These are phyloP conservation scores for Schizothecium vesticola DNA, from an alignment of 495 filamentous ascomycete species.

Conservation along the genomic window DNA sequence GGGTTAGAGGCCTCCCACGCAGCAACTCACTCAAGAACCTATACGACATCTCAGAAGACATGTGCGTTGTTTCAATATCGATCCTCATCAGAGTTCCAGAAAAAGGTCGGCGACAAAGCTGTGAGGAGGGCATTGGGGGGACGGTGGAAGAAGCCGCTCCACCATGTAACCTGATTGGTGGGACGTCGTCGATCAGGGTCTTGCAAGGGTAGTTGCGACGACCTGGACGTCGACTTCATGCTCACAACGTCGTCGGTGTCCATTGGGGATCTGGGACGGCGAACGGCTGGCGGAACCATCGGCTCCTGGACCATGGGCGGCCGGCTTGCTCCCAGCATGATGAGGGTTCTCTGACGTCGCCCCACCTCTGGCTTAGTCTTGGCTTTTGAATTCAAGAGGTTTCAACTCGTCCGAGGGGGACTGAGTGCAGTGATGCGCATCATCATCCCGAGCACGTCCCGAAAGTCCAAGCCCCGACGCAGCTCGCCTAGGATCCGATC, in stretches of 20 bases:
- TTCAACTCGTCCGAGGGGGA: not conserved
- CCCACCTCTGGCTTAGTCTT: not conserved
- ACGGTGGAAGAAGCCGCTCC: constrained; percentile 16
- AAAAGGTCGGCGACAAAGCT: not conserved
- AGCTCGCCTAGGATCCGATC: not conserved
- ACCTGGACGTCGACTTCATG: constrained; percentile 4
- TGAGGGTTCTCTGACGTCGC: not conserved
- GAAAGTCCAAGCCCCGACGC: not conserved
- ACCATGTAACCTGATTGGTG: constrained; percentile 14
- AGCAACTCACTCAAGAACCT: not conserved
- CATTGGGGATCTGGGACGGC: not conserved
- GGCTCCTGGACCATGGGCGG: not conserved
- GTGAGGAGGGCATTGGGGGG: not conserved
- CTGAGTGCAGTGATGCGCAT: not conserved
- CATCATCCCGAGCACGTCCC: not conserved
- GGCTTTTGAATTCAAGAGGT: not conserved
- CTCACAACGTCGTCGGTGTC: not conserved
- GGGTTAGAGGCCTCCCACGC: not conserved
- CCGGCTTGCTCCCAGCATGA: not conserved
- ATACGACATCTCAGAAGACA: not conserved
- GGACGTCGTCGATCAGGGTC: constrained; percentile 17
- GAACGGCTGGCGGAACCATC: not conserved
- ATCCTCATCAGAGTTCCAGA: not conserved
- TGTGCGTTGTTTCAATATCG: not conserved
- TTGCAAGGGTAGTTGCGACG: constrained; percentile 13